Evolutionary conservation across 2,329 filamentous ascomycete genomes (phyloP), one percentile per base, ranked within the genome.

Genomic region (Fusarium tupiense): DNA sequence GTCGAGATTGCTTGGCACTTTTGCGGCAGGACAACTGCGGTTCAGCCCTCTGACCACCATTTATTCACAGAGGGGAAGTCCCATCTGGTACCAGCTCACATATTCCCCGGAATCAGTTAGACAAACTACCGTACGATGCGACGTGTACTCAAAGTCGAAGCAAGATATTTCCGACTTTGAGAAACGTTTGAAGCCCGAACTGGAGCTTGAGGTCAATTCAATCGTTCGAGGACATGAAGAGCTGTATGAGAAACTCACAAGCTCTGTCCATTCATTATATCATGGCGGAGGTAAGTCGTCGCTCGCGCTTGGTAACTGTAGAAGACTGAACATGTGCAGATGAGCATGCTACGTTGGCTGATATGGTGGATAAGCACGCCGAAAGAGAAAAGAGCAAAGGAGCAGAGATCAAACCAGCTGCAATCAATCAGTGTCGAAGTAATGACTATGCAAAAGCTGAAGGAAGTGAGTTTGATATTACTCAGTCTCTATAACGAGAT

Each of bases 401-500:
- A 22, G 20, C 20, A 14, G 38, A 41, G 38, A 22, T 41, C 13
- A 41, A 41, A 20, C 38, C 20, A 41, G 38, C 38, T 22, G 0
- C 38, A 14, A 2, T 22, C 12, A 41, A 14, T 14, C 38, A 41
- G 20, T 22, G 38, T 14, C 38, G 20, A 14, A 41, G 38, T 22
- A 41, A 41, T 22, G 20, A 20, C 2, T 41, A 41, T 41, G 13
- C 8, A 22, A 41, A 41, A 41, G 20, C 38, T 4, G 38, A 41
- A 41, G 38, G 38, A 1, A 22, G 38, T 41, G 5, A 41, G 38
- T 41, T 41, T 6, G 1, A 41, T 8, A 14, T 14, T 22, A 22
- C 12, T 3, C 6, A 14, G 7, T 14, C 8, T 22, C 12, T 5
- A 22, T 5, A 0, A 14, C 3, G 1, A 9, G 8, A 41, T 41